Conservation (phyloP, 2,329 filamentous ascomycete genomes). For the Aspergillus awamori region DNA sequence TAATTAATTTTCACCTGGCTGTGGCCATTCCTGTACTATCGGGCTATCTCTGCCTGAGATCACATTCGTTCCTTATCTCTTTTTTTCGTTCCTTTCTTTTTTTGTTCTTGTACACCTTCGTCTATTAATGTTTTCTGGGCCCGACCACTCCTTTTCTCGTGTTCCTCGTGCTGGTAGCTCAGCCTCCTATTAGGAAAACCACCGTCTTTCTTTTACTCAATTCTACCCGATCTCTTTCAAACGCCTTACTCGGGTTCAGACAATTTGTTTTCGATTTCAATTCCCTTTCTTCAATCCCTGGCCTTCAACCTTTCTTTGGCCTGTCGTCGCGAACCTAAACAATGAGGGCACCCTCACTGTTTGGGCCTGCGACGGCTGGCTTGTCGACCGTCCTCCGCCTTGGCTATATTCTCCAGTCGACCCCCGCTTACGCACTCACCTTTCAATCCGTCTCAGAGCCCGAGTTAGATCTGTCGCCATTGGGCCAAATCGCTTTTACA, state of each 20-base stretch:
- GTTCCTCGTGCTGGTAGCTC: constrained; percentile 18
- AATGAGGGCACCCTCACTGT: constrained; percentile 51
- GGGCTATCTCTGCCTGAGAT: constrained; percentile 12
- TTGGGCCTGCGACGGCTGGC: constrained; percentile 48
- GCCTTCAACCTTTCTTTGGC: constrained; percentile 18
- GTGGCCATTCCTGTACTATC: constrained; percentile 19
- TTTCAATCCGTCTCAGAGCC: constrained; percentile 42
- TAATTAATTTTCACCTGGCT: constrained; percentile 24
- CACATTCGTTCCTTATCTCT: constrained; percentile 18
- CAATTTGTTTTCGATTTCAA: neutral
- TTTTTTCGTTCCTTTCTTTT: constrained; percentile 17
- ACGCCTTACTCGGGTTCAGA: constrained; percentile 15
- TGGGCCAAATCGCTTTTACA: constrained; percentile 82
- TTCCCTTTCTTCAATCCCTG: neutral
- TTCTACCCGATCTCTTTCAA: constrained; percentile 14
- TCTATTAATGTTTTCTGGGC: constrained; percentile 23
- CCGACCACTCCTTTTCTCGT: constrained; percentile 23
- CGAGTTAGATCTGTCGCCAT: constrained; percentile 68
- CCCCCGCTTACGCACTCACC: constrained; percentile 35
- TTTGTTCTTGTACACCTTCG: constrained; percentile 18
- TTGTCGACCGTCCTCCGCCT: constrained; percentile 35
- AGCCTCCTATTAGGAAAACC: constrained; percentile 13
- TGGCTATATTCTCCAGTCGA: constrained; percentile 26
- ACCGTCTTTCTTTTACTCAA: constrained; percentile 11
- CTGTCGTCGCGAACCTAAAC: constrained; percentile 44